These are phyloP conservation scores for Cladosporium sp. DNA, from an alignment of 2,329 filamentous ascomycete species.

Conservation along the genomic window DNA sequence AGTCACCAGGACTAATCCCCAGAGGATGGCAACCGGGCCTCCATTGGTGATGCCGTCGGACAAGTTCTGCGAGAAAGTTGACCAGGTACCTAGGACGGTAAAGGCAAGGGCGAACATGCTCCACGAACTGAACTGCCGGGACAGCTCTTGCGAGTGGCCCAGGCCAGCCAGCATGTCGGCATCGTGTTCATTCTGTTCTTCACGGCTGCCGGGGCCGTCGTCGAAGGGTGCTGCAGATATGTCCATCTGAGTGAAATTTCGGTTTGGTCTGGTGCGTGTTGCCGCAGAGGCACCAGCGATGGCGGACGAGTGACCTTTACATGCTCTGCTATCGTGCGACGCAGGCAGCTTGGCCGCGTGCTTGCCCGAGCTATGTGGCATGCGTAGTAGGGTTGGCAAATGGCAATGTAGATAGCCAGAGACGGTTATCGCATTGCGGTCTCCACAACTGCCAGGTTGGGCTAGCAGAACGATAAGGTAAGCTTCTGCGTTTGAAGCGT, in stretches of 20 bases:
- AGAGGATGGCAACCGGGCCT: slow-evolving; percentile 57
- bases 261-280: slow-evolving; percentile 7
- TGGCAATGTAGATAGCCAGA: neutral
- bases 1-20: slow-evolving; percentile 58
- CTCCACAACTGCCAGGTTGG: too few relatives aligned
- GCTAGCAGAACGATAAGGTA: neutral
- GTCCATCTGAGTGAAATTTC: slow-evolving; percentile 19
- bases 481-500: neutral
- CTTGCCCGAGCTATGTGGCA: slow-evolving; percentile 6
- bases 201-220: slow-evolving; percentile 1
- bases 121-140: slow-evolving; percentile 55
- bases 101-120: slow-evolving; percentile 62
- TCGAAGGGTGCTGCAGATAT: slow-evolving; percentile 10
- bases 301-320: slow-evolving; percentile 13
- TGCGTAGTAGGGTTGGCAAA: neutral
- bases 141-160: slow-evolving; percentile 48
- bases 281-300: neutral
- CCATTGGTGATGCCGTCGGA: slow-evolving; percentile 57
- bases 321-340: slow-evolving; percentile 6
- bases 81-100: slow-evolving; percentile 60
- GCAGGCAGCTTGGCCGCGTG: slow-evolving; percentile 11
- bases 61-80: slow-evolving; percentile 58
- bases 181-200: slow-evolving; percentile 33
- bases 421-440: neutral
- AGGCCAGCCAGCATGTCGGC: slow-evolving; percentile 45